Evolutionary conservation across 2,329 filamentous ascomycete genomes (phyloP), one percentile per base, ranked within the genome.

Genomic region (Pseudogymnoascus sp.): DNA sequence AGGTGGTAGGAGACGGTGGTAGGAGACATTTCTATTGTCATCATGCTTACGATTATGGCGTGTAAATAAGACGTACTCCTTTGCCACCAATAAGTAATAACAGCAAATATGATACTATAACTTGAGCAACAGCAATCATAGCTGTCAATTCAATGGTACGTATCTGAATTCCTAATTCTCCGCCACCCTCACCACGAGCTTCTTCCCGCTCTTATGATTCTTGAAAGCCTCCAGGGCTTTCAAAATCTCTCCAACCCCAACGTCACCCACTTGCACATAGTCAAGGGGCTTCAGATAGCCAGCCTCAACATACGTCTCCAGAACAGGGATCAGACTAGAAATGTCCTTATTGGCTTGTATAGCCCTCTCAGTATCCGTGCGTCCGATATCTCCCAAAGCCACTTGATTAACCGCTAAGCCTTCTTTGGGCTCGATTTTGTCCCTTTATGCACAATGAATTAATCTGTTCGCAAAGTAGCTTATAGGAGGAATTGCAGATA

Each of bases 201-300:
- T 69, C 61, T 65, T 69, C 17, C 61, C 59, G n/a, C 63, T 63
- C 58, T 64, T 66, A 21, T 39, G 62, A 9, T 21, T 58, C 4
- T 64, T 64, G 27, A 67, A 67, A 4, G 60, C 62, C 13, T 67
- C 63, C 1, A 68, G 31, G 2, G 62, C 68, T 27, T 67, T 63
- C 41, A 66, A 58, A 2, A 70, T 60, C 9, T 62, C 61, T 5
- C 63, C 63, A 29, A 70, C 55, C 13, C 67, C 66, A 5, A 55
- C 27, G 5, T 58, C 63, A 13, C 66, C 66, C 12, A 68, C 62
- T n/a, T 64, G 17, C 25, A 66, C 65, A 62, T 68, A 70, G 12
- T 66, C 65, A 63, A 69, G 65, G 1, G 66, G 64, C 44, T 63
- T 69, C 10, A 70, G 36, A 1, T 15, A n/a, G 2, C 67, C 65